phyloP scores from a whole-genome alignment of 2,329 filamentous ascomycete genomes.

The Colletotrichum scovillei region DNA sequence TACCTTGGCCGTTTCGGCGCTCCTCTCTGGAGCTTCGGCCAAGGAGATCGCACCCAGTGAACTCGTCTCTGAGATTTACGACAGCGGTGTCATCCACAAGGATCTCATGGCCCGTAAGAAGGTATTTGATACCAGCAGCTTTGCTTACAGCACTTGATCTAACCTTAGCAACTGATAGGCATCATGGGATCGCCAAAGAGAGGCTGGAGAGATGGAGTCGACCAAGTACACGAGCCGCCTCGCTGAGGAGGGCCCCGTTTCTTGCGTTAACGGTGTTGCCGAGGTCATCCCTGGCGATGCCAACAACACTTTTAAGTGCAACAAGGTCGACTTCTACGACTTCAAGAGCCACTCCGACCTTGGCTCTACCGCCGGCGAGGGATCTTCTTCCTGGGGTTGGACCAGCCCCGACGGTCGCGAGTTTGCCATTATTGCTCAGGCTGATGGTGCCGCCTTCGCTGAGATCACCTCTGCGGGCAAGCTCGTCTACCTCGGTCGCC shows the following conservation, averaged over 20 bases:
- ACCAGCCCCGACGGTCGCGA: slow-evolving; percentile 50
- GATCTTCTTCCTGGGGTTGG: slow-evolving; percentile 54
- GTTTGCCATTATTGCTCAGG: slow-evolving; percentile 38
- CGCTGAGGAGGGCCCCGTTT: slow-evolving; percentile 30
- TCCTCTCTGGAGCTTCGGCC: slow-evolving; percentile 32
- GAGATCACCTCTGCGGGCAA: slow-evolving; percentile 55
- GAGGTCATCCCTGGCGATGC: slow-evolving; percentile 35
- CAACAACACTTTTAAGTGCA: slow-evolving; percentile 37
- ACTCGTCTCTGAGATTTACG: slow-evolving; percentile 36
- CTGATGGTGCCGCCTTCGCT: slow-evolving; percentile 56
- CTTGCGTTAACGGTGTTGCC: slow-evolving; percentile 35
- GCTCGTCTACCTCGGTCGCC: slow-evolving; percentile 55
- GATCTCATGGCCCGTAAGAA: slow-evolving; percentile 38
- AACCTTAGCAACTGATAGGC: neutral
- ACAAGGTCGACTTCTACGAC: slow-evolving; percentile 54
- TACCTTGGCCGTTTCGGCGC: slow-evolving; percentile 28
- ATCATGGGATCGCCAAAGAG: slow-evolving; percentile 34
- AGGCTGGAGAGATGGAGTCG: slow-evolving; percentile 34
- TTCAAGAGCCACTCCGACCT: slow-evolving; percentile 64
- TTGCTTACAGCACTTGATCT: neutral
- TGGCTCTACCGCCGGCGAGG: slow-evolving; percentile 49
- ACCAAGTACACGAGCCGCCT: slow-evolving; percentile 29
- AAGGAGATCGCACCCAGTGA: slow-evolving; percentile 38
- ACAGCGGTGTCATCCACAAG: slow-evolving; percentile 37
- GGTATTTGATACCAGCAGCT: neutral